Percentiles rank a stretch among this genome's conserved stretches.
Conservation (phyloP, 2,329 filamentous ascomycete genomes). For the Nigrograna mackinnonii region DNA sequence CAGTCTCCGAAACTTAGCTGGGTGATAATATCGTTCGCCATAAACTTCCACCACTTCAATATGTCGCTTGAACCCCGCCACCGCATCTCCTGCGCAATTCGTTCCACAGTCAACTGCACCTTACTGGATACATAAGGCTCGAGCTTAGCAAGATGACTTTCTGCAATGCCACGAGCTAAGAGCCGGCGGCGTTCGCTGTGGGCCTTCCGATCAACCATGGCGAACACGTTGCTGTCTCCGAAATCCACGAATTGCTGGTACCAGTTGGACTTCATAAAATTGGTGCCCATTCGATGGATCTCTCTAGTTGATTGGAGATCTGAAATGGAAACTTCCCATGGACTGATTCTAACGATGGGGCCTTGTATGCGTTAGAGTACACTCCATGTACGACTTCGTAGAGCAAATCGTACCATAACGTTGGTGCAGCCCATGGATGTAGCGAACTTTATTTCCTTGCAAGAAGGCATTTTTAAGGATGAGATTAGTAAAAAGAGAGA, state of each 20-base stretch:
- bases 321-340: slow-evolving; percentile 11
- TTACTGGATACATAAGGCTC: slow-evolving; percentile 40
- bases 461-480: slow-evolving; percentile 7
- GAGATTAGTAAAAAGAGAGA: slow-evolving; percentile 9
- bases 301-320: slow-evolving; percentile 6
- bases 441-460: slow-evolving; percentile 6
- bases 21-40: slow-evolving; percentile 59
- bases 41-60: slow-evolving; percentile 58
- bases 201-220: background rate
- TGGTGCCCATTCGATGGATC: slow-evolving; percentile 7
- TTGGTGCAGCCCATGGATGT: slow-evolving; percentile 11
- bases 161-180: slow-evolving; percentile 6
- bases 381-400: too few relatives aligned
- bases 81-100: slow-evolving; percentile 51
- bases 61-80: slow-evolving; percentile 47
- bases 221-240: slow-evolving; percentile 3
- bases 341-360: slow-evolving; percentile 7
- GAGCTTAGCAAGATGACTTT: slow-evolving; percentile 10
- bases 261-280: slow-evolving; percentile 6
- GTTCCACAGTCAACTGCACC: slow-evolving; percentile 44
- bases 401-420: too few relatives aligned
- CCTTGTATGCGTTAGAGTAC: too few relatives aligned
- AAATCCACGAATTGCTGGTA: slow-evolving; percentile 3
- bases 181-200: slow-evolving; percentile 10
- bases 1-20: slow-evolving; percentile 60